These are phyloP conservation scores for Botryotinia narcissicola DNA, from an alignment of 2,329 filamentous ascomycete species.

Conservation along the genomic window DNA sequence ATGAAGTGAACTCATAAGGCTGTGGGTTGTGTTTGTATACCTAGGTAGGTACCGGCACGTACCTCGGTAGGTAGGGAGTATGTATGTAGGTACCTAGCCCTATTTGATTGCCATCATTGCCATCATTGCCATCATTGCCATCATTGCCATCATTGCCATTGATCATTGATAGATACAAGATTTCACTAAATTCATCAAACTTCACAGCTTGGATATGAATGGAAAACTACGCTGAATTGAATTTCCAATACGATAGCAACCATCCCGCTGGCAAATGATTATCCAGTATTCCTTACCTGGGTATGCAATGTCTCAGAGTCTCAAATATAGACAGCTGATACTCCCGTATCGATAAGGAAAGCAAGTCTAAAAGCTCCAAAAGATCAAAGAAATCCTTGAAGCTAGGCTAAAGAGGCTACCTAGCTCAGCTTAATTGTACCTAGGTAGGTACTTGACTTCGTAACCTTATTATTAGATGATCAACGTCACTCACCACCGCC, in stretches of 20 bases:
- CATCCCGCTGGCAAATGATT: no score
- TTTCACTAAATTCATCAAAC: not conserved
- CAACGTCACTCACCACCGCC: not conserved
- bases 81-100: not conserved
- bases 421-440: not conserved
- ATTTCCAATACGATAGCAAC: no score
- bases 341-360: constrained; percentile 1
- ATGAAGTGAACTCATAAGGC: not conserved
- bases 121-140: not conserved
- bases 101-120: not conserved
- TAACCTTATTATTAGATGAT: not conserved
- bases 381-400: constrained; percentile 4
- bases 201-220: not conserved
- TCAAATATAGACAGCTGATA: not conserved
- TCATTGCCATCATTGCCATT: not conserved
- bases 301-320: not conserved
- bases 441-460: not conserved
- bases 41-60: no score
- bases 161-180: not conserved
- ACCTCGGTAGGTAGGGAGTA: not conserved
- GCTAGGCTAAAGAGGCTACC: not conserved
- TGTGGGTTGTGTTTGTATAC: not conserved
- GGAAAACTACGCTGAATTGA: no score
- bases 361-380: not conserved
- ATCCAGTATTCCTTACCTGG: no score